Base-by-base conservation (phyloP, 352 stramenopile genomes). In the Peronospora belbahrii region DNA sequence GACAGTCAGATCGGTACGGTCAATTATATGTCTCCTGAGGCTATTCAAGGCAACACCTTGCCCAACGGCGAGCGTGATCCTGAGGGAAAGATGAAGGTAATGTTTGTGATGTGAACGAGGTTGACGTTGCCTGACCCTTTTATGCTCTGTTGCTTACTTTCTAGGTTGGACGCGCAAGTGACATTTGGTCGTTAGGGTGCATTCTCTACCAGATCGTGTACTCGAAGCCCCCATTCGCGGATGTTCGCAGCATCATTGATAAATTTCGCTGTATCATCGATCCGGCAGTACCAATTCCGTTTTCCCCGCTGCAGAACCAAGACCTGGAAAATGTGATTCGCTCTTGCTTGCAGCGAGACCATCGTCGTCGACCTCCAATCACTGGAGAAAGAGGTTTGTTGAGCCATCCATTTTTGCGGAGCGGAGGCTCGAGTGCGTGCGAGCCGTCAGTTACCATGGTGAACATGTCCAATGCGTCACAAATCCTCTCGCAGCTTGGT, bases 181-280 rank as follows among this genome's bases (percentile, higher is more conserved):
- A 98, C 63, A 95, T 98, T 54, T 98, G 92, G 92, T 97, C 86
- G n/a, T 65, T 98, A 0, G 92, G 94, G 23, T 97, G 93, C 62
- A 98, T 98, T 59, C 64, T 98, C 18, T 98, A 98, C 55, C 93
- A 98, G 72, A 96, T 98, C 62, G 85, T 98, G 15, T 98, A 98
- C 40, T 92, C 90, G 0, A 92, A 95, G 39, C 96, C 94, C 5
- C 95, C 95, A 13, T 98, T 98, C 62, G 88, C 80, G 0, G 74
- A 97, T 25, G 71, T 96, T 4, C 81, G 88, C 39, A 95, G 87
- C 50, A 95, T 98, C 44, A 95, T 97, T 34, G 86, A 97, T 48
- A 98, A 98, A 63, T 84, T 98, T 20, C 83, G 95, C 25, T 94
- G 85, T 14, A 98, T 98, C 39, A 91, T 95, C 18, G 95, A 98